Base-by-base conservation (phyloP, 2,329 filamentous ascomycete genomes). In the Zymoseptoria ardabiliae region DNA sequence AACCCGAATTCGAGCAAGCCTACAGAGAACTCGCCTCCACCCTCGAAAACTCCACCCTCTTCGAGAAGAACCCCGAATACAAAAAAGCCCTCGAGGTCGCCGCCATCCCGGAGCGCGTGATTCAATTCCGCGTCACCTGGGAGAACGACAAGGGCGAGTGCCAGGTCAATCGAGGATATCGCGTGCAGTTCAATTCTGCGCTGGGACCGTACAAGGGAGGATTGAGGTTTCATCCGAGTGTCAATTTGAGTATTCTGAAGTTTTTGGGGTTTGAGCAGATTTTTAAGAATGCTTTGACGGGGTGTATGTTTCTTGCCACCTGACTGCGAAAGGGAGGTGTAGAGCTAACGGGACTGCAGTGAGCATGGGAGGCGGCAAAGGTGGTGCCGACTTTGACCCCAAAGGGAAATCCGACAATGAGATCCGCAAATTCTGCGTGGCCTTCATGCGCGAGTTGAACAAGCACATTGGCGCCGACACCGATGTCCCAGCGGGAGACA, bases 201-300 rank as follows among this genome's bases (percentile, higher is more conserved):
- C 87, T 97, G 21, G 94, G 94, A 59, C 94, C 94, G 56, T 97
- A 96, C 88, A 97, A 97, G 85, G 94, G 94, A 67, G 94, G 94
- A 75, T 86, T 97, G 69, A 85, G 94, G 69, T 91, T 99, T 78
- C 94, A 99, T 78, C 94, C 93, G 63, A 86, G 87, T 10, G 90
- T 94, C 77, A 94, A 87, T 75, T 79, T 87, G 57, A 84, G 80
- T 59, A 81, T 85, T 72, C 85, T 99, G 71, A 99, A 99, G 82
- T 97, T 97, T 81, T 84, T 99, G 73, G 94, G 93, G 67, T 97
- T 97, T 72, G 94, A 99, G 86, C 94, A 97, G 81, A 95, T 93
- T 80, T 97, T 97, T 85, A 97, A 97, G 85, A 97, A 97, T 90
- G 94, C 94, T 68, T 81, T 97, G 69, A 97, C 94, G 63, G 94